phyloP scores from a whole-genome alignment of 2,329 filamentous ascomycete species.

The Epichloe sylvatica region DNA sequence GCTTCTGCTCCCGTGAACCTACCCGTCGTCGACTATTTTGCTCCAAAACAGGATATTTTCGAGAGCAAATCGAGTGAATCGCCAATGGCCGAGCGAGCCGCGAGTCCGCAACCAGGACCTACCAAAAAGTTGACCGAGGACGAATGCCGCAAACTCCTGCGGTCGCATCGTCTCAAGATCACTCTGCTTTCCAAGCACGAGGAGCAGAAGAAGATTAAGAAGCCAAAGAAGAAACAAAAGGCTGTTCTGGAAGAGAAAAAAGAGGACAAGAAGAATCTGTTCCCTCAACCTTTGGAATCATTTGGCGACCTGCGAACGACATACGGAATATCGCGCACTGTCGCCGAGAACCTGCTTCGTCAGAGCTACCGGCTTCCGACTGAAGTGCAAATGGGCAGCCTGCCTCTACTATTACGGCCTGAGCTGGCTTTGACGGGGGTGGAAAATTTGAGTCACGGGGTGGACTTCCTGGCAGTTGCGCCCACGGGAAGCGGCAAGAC shows the following conservation, averaged over 20 bases:
- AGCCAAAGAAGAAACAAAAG: conserved; percentile 38
- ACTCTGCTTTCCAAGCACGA: conserved; percentile 51
- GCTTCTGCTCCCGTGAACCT: conserved; percentile 18
- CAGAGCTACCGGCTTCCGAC: conserved; percentile 83
- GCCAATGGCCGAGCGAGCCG: conserved; percentile 12
- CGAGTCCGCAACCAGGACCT: conserved; percentile 14
- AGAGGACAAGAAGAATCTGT: conserved; percentile 48
- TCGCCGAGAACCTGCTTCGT: conserved; percentile 66
- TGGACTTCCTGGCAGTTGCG: conserved; percentile 77
- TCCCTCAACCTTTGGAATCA: conserved; percentile 63
- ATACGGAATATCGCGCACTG: conserved; percentile 59
- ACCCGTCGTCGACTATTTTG: conserved; percentile 46
- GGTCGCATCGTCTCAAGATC: conserved; percentile 73
- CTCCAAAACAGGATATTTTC: conserved; percentile 24
- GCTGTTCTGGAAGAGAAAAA: conserved; percentile 32
- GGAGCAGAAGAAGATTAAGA: conserved; percentile 32
- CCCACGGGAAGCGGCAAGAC: conserved; percentile 97
- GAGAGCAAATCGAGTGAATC: conserved; percentile 18
- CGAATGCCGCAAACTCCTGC: conserved; percentile 59
- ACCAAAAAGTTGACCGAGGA: conserved; percentile 43
- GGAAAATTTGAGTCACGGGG: conserved; percentile 21
- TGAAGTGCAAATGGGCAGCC: conserved; percentile 77
- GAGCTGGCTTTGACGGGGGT: conserved; percentile 32
- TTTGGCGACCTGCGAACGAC: conserved; percentile 58
- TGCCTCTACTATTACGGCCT: conserved; percentile 61